Conservation (phyloP, 139 green algal genomes). For the Pseudopediastrum boryanum region DNA sequence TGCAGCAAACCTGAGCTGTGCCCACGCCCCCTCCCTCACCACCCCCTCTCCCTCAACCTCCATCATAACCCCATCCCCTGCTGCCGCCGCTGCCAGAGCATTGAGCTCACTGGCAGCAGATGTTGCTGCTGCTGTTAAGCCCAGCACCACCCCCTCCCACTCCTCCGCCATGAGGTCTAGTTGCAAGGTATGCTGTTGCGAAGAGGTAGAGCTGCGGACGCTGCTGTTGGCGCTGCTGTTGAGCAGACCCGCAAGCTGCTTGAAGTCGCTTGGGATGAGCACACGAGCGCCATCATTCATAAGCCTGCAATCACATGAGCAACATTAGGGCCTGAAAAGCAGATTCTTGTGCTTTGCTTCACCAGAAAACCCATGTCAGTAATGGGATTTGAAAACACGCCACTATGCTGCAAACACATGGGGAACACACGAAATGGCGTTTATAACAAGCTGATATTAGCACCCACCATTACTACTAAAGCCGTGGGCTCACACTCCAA, state of each 20-base stretch:
- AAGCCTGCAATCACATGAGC: constrained; percentile 11
- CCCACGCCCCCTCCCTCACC: neutral
- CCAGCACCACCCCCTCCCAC: neutral
- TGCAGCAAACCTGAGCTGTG: constrained; percentile 52
- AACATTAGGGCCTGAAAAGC: neutral
- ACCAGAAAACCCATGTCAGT: no score
- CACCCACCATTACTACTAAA: no score
- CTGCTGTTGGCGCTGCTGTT: constrained; percentile 15
- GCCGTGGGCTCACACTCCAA: no score
- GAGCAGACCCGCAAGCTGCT: constrained; percentile 17
- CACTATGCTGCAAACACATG: neutral
- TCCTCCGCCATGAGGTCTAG: constrained; percentile 30
- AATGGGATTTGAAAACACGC: no score
- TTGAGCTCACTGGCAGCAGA: constrained; percentile 7
- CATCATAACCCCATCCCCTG: neutral
- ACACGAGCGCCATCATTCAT: neutral
- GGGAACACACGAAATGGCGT: neutral
- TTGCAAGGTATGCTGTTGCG: constrained; percentile 29
- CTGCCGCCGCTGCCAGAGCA: neutral
- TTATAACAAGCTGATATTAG: neutral
- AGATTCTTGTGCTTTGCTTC: no score
- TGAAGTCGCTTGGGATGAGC: constrained; percentile 12
- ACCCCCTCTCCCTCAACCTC: neutral
- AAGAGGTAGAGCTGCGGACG: neutral
- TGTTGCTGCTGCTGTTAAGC: constrained; percentile 26